Evolutionary conservation across 2,329 filamentous ascomycete genomes (phyloP), one percentile per base, ranked within the genome.

Genomic region (Rasamsonia emersonii): DNA sequence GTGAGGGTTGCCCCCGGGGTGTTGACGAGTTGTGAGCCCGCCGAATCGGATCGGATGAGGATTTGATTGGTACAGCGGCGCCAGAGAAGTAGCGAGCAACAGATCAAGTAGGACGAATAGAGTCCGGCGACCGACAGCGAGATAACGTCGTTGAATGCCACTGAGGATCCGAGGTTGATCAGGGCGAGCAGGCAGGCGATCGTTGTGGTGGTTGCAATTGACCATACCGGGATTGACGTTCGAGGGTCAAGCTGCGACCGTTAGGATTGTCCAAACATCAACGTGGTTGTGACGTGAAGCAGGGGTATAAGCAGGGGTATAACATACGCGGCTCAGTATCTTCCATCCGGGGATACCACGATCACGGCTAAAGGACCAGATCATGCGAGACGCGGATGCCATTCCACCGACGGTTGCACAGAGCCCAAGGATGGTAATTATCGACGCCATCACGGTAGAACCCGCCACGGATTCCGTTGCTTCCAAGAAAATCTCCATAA

Each of bases 131-230:
- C 53, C 2, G 59, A 59, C 15, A 73, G 56, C 1, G 65, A 69
- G 3, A 64, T 54, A 36, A 72, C 61, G 38, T 61, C 64, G 45
- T 70, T 67, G 46, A 71, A 64, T 7, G 67, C 70, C 9, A 62
- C 54, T 2, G 56, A 40, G 5, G 64, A 69, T 9, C 66, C 68
- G 28, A 73, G 62, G 46, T 69, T 70, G 51, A 73, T 70, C 14
- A 70, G 49, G 2, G 59, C 59, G 9, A 70, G 47, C 4, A 69
- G 49, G 2, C 42, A 38, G 18, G 44, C 45, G 37, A 59, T 40
- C 8, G 39, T 25, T 6, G 51, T 41, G 9, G 53, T 51, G 3
- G 49, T 18, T 2, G 48, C 18, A 13, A 57, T 41, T 4, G 51
- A 41, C 14, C 46, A 50, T 3, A 46, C 35, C 2, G 54, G 52